Evolutionary conservation across 148 eudicot genomes (phyloP), one percentile per base, ranked within the genome.

Genomic region (Chenopodium formosanum): DNA sequence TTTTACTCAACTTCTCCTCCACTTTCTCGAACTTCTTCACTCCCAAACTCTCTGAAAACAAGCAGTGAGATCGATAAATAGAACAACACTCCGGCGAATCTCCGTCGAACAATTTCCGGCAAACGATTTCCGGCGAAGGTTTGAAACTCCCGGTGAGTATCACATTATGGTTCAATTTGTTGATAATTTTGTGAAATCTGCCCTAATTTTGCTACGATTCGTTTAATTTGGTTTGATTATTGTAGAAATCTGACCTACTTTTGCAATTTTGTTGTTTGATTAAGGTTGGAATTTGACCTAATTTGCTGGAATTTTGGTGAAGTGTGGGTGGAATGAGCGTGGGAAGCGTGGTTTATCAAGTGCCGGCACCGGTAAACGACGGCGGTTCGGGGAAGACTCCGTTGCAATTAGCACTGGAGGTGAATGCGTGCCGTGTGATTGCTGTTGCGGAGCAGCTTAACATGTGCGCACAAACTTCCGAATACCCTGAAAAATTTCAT

Each of bases 361-460:
- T 68, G 27, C 48, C 80, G 9, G 70, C 48, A 2, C 13, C 60
- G 2, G 69, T 22, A 10, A 83, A 64, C 67, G 23, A 73, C 82
- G 79, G 56, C 74, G 79, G 16, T 3, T 60, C 50, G 4, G 56
- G 44, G 10, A 73, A 74, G 25, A 50, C 52, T 11, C 62, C 40
- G 25, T 48, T 52, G 3, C 64, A 78, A 2, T 34, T 69, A 47
- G 82, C 82, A 17, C 27, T 70, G 1, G 79, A 83, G 48, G 23
- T 79, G 11, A 83, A 83, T 13, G 74, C 85, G 19, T 69, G 65
- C 13, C 65, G 85, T 23, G 79, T 83, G 27, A 66, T 71, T 8
- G 56, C 62, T 32, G 85, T 83, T 4, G 85, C 85, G 9, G 82
- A 83, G 5, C 76, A 83, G n/a, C 79, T 83, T 4, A 64, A 69